Base-by-base conservation (phyloP, 2,329 filamentous ascomycete genomes). In the Fusarium concolor region DNA sequence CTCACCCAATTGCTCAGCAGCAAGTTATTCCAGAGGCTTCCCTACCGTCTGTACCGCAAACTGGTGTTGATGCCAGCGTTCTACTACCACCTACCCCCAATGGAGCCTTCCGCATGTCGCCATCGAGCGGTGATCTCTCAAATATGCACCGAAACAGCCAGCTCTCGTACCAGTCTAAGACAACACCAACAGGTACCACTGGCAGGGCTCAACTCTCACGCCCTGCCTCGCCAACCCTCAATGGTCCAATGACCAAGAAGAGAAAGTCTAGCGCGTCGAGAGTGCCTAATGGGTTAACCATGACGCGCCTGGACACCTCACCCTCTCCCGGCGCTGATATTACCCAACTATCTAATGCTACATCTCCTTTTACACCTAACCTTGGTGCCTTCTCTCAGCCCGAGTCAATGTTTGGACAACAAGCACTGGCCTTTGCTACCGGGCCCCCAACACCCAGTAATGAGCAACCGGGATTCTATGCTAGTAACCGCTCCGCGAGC, bases 231-330 rank as follows among this genome's bases (percentile, higher is more conserved):
- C 92, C 93, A 2, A 87, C 85, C 15, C 85, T 89, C 52, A 80
- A 84, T 31, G 91, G 89, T 2, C 91, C 91, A 3, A 84, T 84
- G 33, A 86, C 88, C 42, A 97, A 96, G 83, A 94, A 94, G 80
- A 87, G 94, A 66, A 97, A 97, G 78, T 89, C 90, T 8, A 94
- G 90, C 76, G 85, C 85, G 76, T 86, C 87, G 33, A 92, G 92
- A 76, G 81, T 96, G 15, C 92, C 93, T 1, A 89, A 86, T 18
- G 89, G 87, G 17, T 79, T 97, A 71, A 87, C 90, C 10, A 97
- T 97, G 94, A 97, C 94, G 3, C 89, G 89, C 56, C 83, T 96
- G 35, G 92, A 96, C 70, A 89, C 87, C 3, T 81, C 78, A 47
- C 84, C 76, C 70, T 79, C 78, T 63, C 79, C 75, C 56, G 68